Percentiles rank a stretch among this genome's conserved stretches.
Evolutionary conservation across 257 asterid species (phyloP).

Genomic region (Solanum dulcamara): DNA sequence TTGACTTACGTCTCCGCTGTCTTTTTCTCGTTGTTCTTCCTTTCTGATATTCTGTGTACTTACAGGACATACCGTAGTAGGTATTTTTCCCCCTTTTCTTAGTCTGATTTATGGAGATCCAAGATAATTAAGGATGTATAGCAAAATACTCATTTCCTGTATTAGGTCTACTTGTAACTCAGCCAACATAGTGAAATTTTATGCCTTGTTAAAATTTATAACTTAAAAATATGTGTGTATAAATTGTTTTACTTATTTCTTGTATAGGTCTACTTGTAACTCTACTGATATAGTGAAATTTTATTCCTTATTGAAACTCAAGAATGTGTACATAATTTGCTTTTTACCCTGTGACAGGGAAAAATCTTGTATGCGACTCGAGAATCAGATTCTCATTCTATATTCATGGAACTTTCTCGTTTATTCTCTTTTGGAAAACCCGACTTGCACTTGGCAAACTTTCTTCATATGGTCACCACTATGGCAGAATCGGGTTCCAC

Average conservation of each 20-base stretch:
- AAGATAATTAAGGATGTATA: not conserved
- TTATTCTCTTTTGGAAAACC: conserved; percentile 44
- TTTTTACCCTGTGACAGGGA: conserved; percentile 29
- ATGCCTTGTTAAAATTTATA: not conserved
- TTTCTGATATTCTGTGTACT: not conserved
- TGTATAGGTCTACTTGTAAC: not conserved
- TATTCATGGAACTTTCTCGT: conserved; percentile 64
- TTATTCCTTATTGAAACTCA: not conserved
- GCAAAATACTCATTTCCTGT: not conserved
- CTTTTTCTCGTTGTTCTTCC: not conserved
- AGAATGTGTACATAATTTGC: not conserved
- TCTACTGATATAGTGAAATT: not conserved
- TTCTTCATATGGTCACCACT: conserved; percentile 73
- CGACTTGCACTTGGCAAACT: conserved; percentile 72
- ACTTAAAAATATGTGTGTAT: not conserved
- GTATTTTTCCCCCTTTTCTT: not conserved
- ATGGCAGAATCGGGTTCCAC: conserved; percentile 78
- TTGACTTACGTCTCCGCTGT: not conserved
- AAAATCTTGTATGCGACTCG: conserved; percentile 47
- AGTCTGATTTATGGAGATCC: not conserved
- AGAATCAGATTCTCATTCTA: conserved; percentile 54
- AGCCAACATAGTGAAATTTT: not conserved
- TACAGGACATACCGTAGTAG: not conserved
- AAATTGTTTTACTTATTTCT: not conserved
- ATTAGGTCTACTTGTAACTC: not conserved